These are phyloP conservation scores for Daldinia eschscholtzii DNA, from an alignment of 2,329 filamentous ascomycete genomes.

Conservation along the genomic window DNA sequence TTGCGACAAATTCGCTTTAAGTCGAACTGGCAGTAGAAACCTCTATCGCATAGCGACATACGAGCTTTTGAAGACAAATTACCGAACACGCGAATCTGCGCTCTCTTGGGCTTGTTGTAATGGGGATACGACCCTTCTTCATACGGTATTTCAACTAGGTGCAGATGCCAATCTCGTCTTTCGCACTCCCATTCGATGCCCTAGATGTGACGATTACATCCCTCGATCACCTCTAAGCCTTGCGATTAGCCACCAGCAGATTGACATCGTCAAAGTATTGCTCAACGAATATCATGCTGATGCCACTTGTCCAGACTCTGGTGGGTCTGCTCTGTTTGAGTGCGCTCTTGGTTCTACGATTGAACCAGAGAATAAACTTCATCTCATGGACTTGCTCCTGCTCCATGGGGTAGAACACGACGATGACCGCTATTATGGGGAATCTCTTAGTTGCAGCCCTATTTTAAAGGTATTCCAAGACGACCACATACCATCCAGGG, in stretches of 20 bases:
- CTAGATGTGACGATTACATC: not conserved
- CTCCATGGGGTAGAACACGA: not conserved
- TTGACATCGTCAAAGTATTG: not conserved
- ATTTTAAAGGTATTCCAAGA: not conserved
- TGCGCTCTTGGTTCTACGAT: not conserved
- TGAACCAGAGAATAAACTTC: not conserved
- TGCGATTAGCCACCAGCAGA: not conserved
- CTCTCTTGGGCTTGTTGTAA: not conserved
- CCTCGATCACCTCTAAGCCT: not conserved
- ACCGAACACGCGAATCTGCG: not conserved
- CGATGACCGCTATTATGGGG: not conserved
- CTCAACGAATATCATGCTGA: not conserved
- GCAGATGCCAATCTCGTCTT: not conserved
- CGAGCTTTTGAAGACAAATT: not conserved
- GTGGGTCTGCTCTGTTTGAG: not conserved
- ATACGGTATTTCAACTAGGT: not conserved
- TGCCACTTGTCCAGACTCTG: no score
- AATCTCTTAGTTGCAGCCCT: not conserved
- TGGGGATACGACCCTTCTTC: not conserved
- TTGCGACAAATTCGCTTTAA: not conserved
- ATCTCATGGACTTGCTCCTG: not conserved
- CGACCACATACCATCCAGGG: not conserved
- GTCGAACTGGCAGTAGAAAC: not conserved
- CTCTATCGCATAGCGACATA: slow-evolving; percentile 3
- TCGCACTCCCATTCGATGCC: not conserved